Evolutionary conservation across 176 grass and related monocot species (phyloP), one percentile per base, ranked within the genome.

Genomic region (Dactylis glomerata): DNA sequence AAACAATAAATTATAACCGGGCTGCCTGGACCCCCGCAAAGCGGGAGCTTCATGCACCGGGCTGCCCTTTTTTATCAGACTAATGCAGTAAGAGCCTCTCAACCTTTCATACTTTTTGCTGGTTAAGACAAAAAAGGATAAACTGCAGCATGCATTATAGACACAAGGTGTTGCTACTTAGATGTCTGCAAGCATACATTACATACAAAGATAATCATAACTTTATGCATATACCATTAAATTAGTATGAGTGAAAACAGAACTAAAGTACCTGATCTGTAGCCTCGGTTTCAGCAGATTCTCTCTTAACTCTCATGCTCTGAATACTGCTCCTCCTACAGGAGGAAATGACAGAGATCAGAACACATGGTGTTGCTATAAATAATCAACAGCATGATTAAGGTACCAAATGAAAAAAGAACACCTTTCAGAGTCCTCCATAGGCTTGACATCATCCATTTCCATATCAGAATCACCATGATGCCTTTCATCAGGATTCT

Each of bases 401-500:
- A 80, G 78, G 10, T 64, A 68, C 4, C 3, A 76, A 56, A 46
- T 74, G 68, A 80, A 82, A 80, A 82, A 50, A 79, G 16, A 73
- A 50, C 77, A 99, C 97, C 97, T 83, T 84, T 59, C 87, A 37
- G 69, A 68, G 65, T 94, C 92, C 9, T 96, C 90, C 49, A 73
- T 70, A 68, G 83, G 84, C 46, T 94, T 99, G 30, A 17, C 34
- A 84, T 94, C 86, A 80, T 92, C 88, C 59, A 92, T 86, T 70
- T 99, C 97, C 78, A 86, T 38, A 77, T 99, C 97, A 45, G 89
- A 92, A 88, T 88, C 84, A 79, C 42, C 88, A 82, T 94, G 86
- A 9, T 74, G 81, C 45, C 90, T 92, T 84, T 89, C 92, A 82
- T 99, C 88, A 27, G 90, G 86, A 83, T 99, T 81, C 78, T 92